Base-by-base conservation (phyloP, 441 rosid species). In the Brassica hybrid region DNA sequence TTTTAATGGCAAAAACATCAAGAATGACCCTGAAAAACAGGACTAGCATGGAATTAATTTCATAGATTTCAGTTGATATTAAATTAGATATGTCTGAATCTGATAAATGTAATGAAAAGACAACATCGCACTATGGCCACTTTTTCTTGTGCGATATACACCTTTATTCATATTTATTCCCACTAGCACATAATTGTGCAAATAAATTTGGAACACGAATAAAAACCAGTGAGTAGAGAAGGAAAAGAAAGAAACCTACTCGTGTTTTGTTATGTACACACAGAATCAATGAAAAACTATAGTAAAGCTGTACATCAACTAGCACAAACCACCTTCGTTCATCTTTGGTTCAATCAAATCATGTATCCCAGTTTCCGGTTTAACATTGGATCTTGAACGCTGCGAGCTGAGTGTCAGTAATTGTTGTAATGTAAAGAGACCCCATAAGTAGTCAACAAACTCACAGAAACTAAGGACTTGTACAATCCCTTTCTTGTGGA, bases 401-500 rank as follows among this genome's bases (percentile, higher is more conserved):
- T 67, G 89, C 18, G 86, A 75, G 81, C 80, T 90, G 68, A 91
- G 86, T 38, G 11, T 34, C 38, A 6, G 34, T 30, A 30, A 30
- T 30, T 30, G 34, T 30, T 30, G 34, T 30, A 5, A 30, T 30
- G 34, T 30, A 30, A 30, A 30, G 34, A 30, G 34, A 30, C 34
- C 27, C 34, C n/a, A n/a, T n/a, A n/a, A n/a, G n/a, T n/a, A n/a
- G n/a, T n/a, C n/a, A n/a, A n/a, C n/a, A n/a, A n/a, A n/a, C n/a
- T n/a, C n/a, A n/a, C n/a, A n/a, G n/a, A n/a, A n/a, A n/a, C n/a
- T 30, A 30, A 30, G 34, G 7, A 30, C 34, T 30, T 0, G 34
- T 30, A 93, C 77, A 82, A 75, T 66, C 73, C 89, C 89, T 85
- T 87, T 91, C 88, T 88, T 95, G 71, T 95, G 91, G 80, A 93